These are phyloP conservation scores for Colletotrichum caudatum DNA, from an alignment of 2,329 filamentous ascomycete genomes.

Conservation along the genomic window DNA sequence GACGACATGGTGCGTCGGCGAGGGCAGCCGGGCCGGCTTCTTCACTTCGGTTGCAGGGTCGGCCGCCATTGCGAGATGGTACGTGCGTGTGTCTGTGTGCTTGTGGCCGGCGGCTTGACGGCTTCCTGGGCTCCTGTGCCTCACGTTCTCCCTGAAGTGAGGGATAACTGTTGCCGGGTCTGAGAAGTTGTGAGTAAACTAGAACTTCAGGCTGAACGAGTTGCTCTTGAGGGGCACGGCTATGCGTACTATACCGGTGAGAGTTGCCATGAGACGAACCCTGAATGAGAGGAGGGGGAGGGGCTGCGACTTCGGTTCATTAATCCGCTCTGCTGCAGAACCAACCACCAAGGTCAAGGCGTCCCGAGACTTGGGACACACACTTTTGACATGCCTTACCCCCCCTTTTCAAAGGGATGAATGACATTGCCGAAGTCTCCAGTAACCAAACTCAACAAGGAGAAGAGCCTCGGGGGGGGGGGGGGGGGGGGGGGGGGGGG, in stretches of 20 bases:
- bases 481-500: constrained; percentile 3
- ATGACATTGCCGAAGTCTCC: not conserved
- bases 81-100: not conserved
- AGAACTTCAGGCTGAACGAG: not conserved
- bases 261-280: not conserved
- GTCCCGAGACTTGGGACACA: not conserved
- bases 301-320: not conserved
- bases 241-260: not conserved
- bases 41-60: constrained; percentile 32
- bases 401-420: too few relatives aligned
- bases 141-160: too few relatives aligned
- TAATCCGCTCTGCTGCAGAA: not conserved
- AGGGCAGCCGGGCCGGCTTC: constrained; percentile 33
- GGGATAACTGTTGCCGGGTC: too few relatives aligned
- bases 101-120: not conserved
- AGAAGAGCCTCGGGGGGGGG: constrained; percentile 5
- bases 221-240: not conserved
- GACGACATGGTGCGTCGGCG: constrained; percentile 40
- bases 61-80: constrained; percentile 31
- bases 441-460: not conserved
- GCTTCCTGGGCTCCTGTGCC: not conserved
- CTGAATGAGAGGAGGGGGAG: not conserved
- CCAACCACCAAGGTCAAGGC: not conserved
- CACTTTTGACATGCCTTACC: not conserved
- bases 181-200: not conserved